Percentiles rank a stretch among this genome's conserved stretches.
phyloP scores from a whole-genome alignment of 2,329 filamentous ascomycete genomes.

The Sclerotinia nivalis region DNA sequence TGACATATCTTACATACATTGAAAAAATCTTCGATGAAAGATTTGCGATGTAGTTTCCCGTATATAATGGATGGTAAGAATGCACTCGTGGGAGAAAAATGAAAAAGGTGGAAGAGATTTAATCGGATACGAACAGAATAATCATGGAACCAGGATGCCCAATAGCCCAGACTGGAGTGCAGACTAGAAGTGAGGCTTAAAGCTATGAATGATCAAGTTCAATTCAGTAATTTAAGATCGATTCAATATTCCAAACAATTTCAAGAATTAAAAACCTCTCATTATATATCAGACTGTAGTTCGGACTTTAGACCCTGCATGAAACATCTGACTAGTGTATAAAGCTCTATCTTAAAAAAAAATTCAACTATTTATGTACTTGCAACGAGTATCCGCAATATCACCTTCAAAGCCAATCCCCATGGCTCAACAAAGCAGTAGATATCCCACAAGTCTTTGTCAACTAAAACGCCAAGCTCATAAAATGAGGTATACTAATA shows the following conservation, averaged over 20 bases:
- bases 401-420: background rate
- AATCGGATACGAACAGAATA: background rate
- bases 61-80: no score
- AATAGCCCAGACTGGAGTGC: no score
- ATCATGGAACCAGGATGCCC: no score
- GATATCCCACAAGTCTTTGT: constrained; percentile 2
- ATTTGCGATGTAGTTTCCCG: background rate
- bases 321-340: background rate
- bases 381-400: background rate
- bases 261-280: background rate
- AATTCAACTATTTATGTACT: background rate
- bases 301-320: background rate
- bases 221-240: background rate
- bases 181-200: background rate
- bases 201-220: background rate
- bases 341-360: background rate
- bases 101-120: background rate
- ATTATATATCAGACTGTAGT: background rate
- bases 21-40: background rate
- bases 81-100: background rate
- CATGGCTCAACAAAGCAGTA: background rate
- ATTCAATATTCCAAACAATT: no score
- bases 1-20: background rate
- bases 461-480: constrained; percentile 19
- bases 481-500: constrained; percentile 19